A percentile compares a stretch with the other conserved stretches of the same genome.
Conservation (phyloP, 1,284 basidiomycete species). For the Wallemia ichthyophaga region DNA sequence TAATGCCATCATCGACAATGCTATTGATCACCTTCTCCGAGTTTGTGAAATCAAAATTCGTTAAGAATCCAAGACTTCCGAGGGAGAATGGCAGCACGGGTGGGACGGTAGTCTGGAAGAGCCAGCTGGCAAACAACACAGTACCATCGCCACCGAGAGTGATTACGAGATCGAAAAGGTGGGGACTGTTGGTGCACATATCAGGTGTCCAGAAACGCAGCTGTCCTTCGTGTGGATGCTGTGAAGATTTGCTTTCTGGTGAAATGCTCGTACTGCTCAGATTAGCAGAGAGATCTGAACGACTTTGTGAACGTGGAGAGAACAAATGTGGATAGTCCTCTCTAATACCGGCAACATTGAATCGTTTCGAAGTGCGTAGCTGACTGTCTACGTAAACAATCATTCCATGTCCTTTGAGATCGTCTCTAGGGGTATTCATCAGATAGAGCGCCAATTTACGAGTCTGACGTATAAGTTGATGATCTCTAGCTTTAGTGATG, state of each 20-base stretch:
- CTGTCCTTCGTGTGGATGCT: slow-evolving; percentile 33
- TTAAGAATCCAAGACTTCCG: slow-evolving; percentile 94
- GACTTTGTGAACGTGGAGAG: slow-evolving; percentile 34
- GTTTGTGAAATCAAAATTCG: slow-evolving; percentile 83
- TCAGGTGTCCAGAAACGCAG: slow-evolving; percentile 88
- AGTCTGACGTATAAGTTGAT: slow-evolving; percentile 77
- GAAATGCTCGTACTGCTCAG: slow-evolving; percentile 6
- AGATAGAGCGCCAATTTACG: slow-evolving; percentile 80
- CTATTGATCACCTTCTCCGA: slow-evolving; percentile 64
- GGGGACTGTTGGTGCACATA: slow-evolving; percentile 73
- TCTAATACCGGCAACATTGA: slow-evolving; percentile 68
- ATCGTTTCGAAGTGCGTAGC: slow-evolving; percentile 64
- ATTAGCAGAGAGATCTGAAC: slow-evolving; percentile 13
- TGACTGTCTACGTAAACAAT: slow-evolving; percentile 91
- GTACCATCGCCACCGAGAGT: slow-evolving; percentile 96
- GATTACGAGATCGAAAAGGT: slow-evolving; percentile 91
- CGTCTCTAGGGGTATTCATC: slow-evolving; percentile 42
- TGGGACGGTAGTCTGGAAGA: slow-evolving; percentile 92
- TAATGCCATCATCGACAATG: slow-evolving; percentile 70
- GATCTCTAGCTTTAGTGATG: slow-evolving; percentile 93
- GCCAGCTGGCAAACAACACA: slow-evolving; percentile 94
- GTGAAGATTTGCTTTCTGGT: not conserved
- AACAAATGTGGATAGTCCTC: slow-evolving; percentile 70
- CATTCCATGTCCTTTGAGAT: slow-evolving; percentile 28
- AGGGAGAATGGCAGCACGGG: slow-evolving; percentile 90